Evolutionary conservation across 2,329 filamentous ascomycete species (phyloP).

Genomic region (Ustulina deusta): DNA sequence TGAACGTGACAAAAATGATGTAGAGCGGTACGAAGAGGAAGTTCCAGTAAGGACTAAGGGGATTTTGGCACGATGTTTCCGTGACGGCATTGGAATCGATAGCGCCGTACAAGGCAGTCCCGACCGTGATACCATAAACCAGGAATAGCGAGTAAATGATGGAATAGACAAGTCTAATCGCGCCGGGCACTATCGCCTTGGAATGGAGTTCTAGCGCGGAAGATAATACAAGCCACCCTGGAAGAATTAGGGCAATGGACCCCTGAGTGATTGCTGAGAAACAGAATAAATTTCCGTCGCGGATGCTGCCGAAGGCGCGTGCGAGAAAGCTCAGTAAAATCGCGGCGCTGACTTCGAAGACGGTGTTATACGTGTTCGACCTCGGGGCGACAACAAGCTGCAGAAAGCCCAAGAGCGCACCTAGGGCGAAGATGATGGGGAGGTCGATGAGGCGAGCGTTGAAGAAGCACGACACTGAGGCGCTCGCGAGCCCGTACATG

Average conservation of each 20-base stretch:
- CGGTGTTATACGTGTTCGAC: slow-evolving; percentile 75
- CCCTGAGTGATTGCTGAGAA: slow-evolving; percentile 77
- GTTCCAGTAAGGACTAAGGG: slow-evolving; percentile 62
- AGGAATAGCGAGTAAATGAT: slow-evolving; percentile 79
- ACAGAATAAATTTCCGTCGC: slow-evolving; percentile 70
- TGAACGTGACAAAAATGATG: slow-evolving; percentile 76
- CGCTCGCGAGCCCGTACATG: slow-evolving; percentile 81
- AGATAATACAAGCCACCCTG: slow-evolving; percentile 68
- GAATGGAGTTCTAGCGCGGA: slow-evolving; percentile 74
- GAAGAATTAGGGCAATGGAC: slow-evolving; percentile 77
- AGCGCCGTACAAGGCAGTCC: slow-evolving; percentile 64
- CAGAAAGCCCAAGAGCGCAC: slow-evolving; percentile 77
- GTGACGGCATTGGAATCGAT: slow-evolving; percentile 60
- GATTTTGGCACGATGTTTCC: slow-evolving; percentile 57
- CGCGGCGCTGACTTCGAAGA: slow-evolving; percentile 65
- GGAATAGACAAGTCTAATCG: slow-evolving; percentile 78
- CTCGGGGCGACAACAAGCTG: slow-evolving; percentile 79
- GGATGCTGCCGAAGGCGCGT: slow-evolving; percentile 74
- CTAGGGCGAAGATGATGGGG: slow-evolving; percentile 80
- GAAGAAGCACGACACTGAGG: slow-evolving; percentile 83
- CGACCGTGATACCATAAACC: slow-evolving; percentile 76
- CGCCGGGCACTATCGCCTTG: slow-evolving; percentile 75
- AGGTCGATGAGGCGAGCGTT: slow-evolving; percentile 81
- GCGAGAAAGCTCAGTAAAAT: slow-evolving; percentile 75
- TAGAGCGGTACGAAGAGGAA: slow-evolving; percentile 78